Conservation (phyloP, 768 basidiomycete species). For the Mycena alexandri region DNA sequence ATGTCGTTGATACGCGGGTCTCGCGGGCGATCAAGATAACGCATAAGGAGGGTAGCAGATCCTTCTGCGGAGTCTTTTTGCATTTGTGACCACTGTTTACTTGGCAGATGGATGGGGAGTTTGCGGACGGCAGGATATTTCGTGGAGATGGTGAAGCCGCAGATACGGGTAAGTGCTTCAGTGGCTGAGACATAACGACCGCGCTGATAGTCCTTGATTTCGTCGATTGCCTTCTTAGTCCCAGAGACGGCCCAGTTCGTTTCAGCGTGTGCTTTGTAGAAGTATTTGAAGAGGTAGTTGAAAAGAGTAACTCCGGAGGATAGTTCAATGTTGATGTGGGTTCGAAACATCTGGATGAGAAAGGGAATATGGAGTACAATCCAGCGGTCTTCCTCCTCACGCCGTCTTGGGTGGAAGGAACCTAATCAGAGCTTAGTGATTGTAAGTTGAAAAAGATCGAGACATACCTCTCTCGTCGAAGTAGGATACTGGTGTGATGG, state of each 20-base stretch:
- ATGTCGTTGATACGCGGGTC: background rate
- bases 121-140: too few species aligned
- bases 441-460: too few species aligned
- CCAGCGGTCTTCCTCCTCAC: background rate
- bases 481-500: background rate
- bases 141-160: too few species aligned
- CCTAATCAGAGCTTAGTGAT: too few species aligned
- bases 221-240: background rate
- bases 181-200: background rate
- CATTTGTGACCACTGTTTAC: too few species aligned
- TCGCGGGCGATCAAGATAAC: background rate
- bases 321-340: slow-evolving; percentile 2
- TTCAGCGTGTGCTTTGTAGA: background rate
- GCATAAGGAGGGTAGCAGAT: background rate
- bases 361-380: background rate
- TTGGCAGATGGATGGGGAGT: too few species aligned
- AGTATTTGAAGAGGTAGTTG: slow-evolving; percentile 11
- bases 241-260: background rate
- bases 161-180: background rate
- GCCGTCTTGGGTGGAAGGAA: background rate
- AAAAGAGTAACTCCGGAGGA: background rate
- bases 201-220: slow-evolving; percentile 6
- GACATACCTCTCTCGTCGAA: too few species aligned
- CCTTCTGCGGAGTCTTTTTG: background rate
- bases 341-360: background rate